Base-by-base conservation (phyloP, 169 alveolate genomes). In the Theileria equi region DNA sequence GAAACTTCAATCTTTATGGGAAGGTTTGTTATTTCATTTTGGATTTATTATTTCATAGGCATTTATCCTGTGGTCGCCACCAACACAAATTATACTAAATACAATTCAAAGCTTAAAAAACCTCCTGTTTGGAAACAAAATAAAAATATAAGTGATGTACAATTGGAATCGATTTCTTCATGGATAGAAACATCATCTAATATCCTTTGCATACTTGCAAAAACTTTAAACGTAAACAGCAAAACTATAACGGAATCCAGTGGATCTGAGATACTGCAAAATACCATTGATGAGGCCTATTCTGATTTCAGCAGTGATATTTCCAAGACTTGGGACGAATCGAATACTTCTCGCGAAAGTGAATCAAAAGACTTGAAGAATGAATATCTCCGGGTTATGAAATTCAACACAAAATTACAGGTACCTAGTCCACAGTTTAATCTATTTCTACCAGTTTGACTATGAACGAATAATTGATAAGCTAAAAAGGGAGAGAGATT, bases 131-230 rank as follows among this genome's bases (percentile, higher is more conserved):
- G 83, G 83, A 64, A 57, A 28, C 29, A 58, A n/a, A 54, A 63
- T 43, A 26, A 69, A 8, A 69, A 63, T 16, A 58, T 72, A 1
- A 62, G 63, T 16, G 62, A 62, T 34, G 61, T 57, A 4, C 77
- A 72, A 28, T 40, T 66, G 40, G 83, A 72, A 43, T 23, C 32
- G 32, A 62, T 72, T 3, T 52, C 62, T 23, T 4, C 43, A 17
- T 72, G 83, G 83, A 29, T 72, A 47, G 83, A 72, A 29, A 53
- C 64, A 4, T 72, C 83, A 3, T 26, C 57, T 13, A 62, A 72
- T 38, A 62, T 66, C 5, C 41, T 72, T 60, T 65, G 78, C 3
- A 16, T 60, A 13, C 36, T 72, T 11, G 28, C 70, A 0, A 28
- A 54, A 8, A 40, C 44, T 8, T 1, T 72, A n/a, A 52, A 52